These are phyloP conservation scores for Boletus insuetus DNA, from an alignment of 768 basidiomycete genomes.

Conservation along the genomic window DNA sequence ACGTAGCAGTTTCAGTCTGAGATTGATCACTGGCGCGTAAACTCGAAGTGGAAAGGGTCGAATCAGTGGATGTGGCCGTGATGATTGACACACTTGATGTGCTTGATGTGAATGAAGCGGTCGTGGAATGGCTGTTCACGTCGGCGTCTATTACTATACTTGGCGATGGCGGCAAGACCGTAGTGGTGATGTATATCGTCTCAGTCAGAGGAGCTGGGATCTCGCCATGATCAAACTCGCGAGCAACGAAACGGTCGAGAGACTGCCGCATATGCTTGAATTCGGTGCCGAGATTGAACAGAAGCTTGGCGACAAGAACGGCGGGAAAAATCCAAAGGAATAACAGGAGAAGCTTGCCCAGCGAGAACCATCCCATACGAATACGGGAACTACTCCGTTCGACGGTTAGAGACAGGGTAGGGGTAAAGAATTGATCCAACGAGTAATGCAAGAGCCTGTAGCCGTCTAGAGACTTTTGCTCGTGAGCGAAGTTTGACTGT, in stretches of 20 bases:
- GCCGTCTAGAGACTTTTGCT: conserved; percentile 39
- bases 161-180: conserved; percentile 15
- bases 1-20: conserved; percentile 6
- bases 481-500: conserved; percentile 57
- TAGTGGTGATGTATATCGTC: conserved; percentile 33
- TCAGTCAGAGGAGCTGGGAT: conserved; percentile 9
- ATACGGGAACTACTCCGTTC: conserved; percentile 5
- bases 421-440: conserved; percentile 56
- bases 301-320: conserved; percentile 14
- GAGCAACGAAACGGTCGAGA: conserved; percentile 20
- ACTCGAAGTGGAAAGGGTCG: conserved; percentile 2
- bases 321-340: conserved; percentile 17
- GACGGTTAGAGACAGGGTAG: conserved; percentile 43
- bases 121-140: conserved; percentile 2
- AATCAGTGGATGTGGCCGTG: conserved; percentile 4
- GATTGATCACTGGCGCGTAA: conserved; percentile 10
- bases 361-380: conserved; percentile 8
- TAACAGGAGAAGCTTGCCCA: conserved; percentile 13
- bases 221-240: conserved; percentile 3
- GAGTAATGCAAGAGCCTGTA: conserved; percentile 55
- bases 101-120: conserved; percentile 1
- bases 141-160: neutral
- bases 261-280: conserved; percentile 25
- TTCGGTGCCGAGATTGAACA: conserved; percentile 28
- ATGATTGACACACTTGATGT: conserved; percentile 1